phyloP scores from a whole-genome alignment of 495 filamentous ascomycete genomes.

The Aspergillus sclerotioniger region DNA sequence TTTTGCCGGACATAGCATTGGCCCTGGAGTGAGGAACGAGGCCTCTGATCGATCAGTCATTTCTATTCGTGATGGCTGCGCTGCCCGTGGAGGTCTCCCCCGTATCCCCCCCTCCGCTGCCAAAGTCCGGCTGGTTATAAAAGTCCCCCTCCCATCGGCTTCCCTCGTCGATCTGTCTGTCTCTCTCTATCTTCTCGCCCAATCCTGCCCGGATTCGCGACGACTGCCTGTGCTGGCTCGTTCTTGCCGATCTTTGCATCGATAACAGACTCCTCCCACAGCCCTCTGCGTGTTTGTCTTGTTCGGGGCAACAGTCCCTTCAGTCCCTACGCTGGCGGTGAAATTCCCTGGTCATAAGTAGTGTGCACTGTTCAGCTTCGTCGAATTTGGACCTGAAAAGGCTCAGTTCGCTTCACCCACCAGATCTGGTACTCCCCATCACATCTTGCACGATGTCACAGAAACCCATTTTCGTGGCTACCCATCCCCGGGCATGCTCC shows the following conservation, averaged over 20 bases:
- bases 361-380: background rate
- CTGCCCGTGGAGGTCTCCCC: background rate
- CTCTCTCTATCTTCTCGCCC: background rate
- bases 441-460: slow-evolving; percentile 54
- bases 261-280: too few relatives aligned
- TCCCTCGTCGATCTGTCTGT: background rate
- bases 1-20: background rate
- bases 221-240: too few relatives aligned
- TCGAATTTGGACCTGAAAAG: background rate
- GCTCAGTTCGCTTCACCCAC: background rate
- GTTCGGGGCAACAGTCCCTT: background rate
- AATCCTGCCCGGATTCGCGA: background rate
- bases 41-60: background rate
- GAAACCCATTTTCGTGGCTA: slow-evolving; percentile 87
- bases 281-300: background rate
- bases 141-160: background rate
- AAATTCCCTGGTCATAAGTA: slow-evolving; percentile 23
- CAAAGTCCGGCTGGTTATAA: background rate
- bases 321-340: slow-evolving; percentile 16
- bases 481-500: slow-evolving; percentile 90
- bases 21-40: too few relatives aligned
- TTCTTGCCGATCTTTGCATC: too few relatives aligned
- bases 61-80: background rate
- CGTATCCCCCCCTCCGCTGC: background rate
- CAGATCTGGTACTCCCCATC: background rate